Evolutionary conservation across 495 filamentous ascomycete genomes (phyloP), one percentile per base, ranked within the genome.

Genomic region (Apodospora peruviana): DNA sequence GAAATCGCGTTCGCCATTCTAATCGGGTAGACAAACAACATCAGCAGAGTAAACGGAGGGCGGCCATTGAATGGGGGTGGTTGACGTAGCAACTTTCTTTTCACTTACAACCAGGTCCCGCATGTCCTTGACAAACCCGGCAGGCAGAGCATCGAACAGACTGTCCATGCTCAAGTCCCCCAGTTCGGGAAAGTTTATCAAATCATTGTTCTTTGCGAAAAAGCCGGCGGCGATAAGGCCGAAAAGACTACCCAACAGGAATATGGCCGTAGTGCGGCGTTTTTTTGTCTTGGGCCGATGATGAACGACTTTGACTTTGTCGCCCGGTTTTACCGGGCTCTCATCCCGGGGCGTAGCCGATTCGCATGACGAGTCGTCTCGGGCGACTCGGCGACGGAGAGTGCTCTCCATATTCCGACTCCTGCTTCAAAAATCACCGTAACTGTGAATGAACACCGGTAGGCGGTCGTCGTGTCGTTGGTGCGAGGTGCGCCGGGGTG

Each of bases 1-100:
- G 32, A 87, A 83, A 45, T 91, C 91, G 48, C 87, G 82, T 65
- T 96, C 90, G 56, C 84, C 81, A 75, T 88, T 82, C 86, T 86
- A 25, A 58, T n/a, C n/a, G n/a, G n/a, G 51, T n/a, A n/a, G 5
- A 29, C 3, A 22, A 32, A 46, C 18, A 27, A 41, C 37, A 46
- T 61, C 51, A 65, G 55, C 43, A 8, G 27, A 36, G 19, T 21
- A 9, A 41, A 47, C 1, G 25, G n/a, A n/a, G n/a, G n/a, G n/a
- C n/a, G n/a, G n/a, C n/a, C n/a, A n/a, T n/a, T n/a, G n/a, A n/a
- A n/a, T n/a, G n/a, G n/a, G n/a, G n/a, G n/a, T n/a, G n/a, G n/a
- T n/a, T n/a, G n/a, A n/a, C n/a, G n/a, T n/a, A n/a, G n/a, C n/a
- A n/a, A n/a, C n/a, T n/a, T n/a, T n/a, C n/a, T n/a, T 20, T 5